phyloP scores from a whole-genome alignment of 2,329 filamentous ascomycete species.

The Rutstroemia sydowiana region DNA sequence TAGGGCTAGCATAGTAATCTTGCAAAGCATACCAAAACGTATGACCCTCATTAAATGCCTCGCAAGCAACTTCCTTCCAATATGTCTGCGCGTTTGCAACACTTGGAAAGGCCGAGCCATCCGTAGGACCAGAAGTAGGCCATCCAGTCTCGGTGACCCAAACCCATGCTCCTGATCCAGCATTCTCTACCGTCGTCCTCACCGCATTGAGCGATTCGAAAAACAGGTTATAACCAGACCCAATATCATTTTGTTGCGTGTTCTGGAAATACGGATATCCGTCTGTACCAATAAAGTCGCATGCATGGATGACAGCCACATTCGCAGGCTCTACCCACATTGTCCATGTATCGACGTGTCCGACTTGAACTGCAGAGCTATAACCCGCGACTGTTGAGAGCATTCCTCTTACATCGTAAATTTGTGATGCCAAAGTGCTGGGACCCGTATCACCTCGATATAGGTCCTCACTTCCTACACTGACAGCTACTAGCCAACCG shows the following conservation, averaged over 20 bases:
- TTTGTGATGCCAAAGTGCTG: constrained; percentile 19
- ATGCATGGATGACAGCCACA: constrained; percentile 50
- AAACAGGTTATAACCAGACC: constrained; percentile 49
- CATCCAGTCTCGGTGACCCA: constrained; percentile 62
- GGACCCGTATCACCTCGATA: constrained; percentile 44
- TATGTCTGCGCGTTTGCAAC: constrained; percentile 54
- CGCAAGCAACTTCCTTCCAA: constrained; percentile 56
- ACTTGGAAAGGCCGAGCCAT: constrained; percentile 48
- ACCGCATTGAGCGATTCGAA: constrained; percentile 31
- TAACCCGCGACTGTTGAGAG: constrained; percentile 39
- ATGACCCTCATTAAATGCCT: constrained; percentile 44
- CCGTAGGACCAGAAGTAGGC: constrained; percentile 47
- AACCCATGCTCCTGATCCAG: constrained; percentile 45
- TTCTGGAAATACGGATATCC: constrained; percentile 62
- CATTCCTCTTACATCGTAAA: constrained; percentile 46
- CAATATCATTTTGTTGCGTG: constrained; percentile 47
- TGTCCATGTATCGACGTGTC: constrained; percentile 65
- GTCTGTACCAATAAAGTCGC: constrained; percentile 59
- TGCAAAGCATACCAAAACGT: constrained; percentile 57
- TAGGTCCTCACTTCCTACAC: constrained; percentile 60
- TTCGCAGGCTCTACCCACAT: constrained; percentile 53
- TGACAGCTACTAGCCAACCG: constrained; percentile 51
- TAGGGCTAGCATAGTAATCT: constrained; percentile 39
- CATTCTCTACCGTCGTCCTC: constrained; percentile 32
- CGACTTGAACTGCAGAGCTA: constrained; percentile 45